Percentiles rank a stretch among this genome's conserved stretches.
Evolutionary conservation across 495 filamentous ascomycete genomes (phyloP).

Genomic region (Parathielavia hyrcaniae): DNA sequence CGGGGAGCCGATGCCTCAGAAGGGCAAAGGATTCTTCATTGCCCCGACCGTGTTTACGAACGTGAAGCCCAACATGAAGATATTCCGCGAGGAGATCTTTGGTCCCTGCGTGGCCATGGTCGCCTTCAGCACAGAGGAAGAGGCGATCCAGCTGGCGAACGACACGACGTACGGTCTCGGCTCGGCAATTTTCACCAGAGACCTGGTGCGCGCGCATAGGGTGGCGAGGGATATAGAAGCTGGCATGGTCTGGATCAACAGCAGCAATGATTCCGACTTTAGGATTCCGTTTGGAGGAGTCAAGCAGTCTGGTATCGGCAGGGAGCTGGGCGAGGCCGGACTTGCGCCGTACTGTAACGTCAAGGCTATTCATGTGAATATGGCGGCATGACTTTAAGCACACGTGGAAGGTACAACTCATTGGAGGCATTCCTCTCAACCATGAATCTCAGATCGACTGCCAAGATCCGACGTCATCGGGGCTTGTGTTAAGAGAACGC

Average conservation of each 20-base stretch:
- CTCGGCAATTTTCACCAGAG: conserved; percentile 74
- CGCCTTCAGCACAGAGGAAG: conserved; percentile 77
- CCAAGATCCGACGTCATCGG: conserved; percentile 8
- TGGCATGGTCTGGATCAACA: conserved; percentile 98
- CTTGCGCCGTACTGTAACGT: conserved; percentile 73
- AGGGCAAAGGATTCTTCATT: conserved; percentile 59
- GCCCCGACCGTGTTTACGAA: conserved; percentile 85
- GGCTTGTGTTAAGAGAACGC: too few species aligned
- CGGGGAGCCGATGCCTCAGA: conserved; percentile 66
- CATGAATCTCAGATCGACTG: neutral
- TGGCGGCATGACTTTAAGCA: conserved; percentile 34
- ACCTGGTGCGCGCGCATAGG: conserved; percentile 75
- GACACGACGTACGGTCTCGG: conserved; percentile 86
- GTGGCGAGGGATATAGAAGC: conserved; percentile 80
- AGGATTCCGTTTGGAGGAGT: conserved; percentile 86
- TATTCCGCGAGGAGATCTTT: conserved; percentile 91
- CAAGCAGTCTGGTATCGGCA: conserved; percentile 90
- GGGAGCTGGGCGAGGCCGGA: conserved; percentile 81
- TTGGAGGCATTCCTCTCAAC: neutral
- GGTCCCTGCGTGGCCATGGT: conserved; percentile 83
- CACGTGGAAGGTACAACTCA: neutral
- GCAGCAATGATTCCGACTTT: conserved; percentile 67
- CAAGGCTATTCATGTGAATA: conserved; percentile 77
- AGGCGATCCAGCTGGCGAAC: conserved; percentile 79
- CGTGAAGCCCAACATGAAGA: conserved; percentile 77